A percentile compares a stretch with the other conserved stretches of the same genome.
phyloP scores from a whole-genome alignment of 257 asterid genomes.

The Solanum neorickii region DNA sequence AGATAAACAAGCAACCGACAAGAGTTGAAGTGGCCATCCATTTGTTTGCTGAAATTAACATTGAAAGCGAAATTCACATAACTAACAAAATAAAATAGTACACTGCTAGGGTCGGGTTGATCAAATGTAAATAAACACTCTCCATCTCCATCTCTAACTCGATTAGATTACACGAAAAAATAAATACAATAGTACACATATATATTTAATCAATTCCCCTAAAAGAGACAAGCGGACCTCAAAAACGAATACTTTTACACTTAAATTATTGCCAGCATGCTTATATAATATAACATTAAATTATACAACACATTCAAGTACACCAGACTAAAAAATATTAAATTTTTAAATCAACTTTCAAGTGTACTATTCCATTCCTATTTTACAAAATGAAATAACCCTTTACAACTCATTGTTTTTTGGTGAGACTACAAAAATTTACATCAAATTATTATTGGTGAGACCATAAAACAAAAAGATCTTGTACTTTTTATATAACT shows the following conservation, averaged over 20 bases:
- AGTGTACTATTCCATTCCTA: not conserved
- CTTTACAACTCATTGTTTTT: not conserved
- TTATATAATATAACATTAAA: not conserved
- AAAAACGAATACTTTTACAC: constrained; percentile 11
- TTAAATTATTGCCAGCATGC: constrained; percentile 18
- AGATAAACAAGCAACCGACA: constrained; percentile 86
- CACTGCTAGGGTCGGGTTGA: not conserved
- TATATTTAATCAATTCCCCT: not conserved
- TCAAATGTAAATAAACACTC: not conserved
- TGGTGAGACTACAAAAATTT: not conserved
- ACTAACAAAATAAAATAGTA: not conserved
- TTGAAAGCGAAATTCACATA: not conserved
- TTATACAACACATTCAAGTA: not conserved
- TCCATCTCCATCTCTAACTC: not conserved
- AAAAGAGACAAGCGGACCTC: constrained; percentile 34
- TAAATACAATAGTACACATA: not conserved
- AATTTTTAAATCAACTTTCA: not conserved
- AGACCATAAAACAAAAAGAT: not conserved
- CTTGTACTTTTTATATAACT: not conserved
- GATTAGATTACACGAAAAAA: not conserved
- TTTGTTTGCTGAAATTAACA: constrained; percentile 39
- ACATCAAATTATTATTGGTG: not conserved
- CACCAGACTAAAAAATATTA: not conserved
- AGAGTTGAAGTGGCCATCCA: constrained; percentile 91
- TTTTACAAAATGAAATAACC: not conserved